These are phyloP conservation scores for Hypoxylon trugodes DNA, from an alignment of 495 filamentous ascomycete genomes.

Conservation along the genomic window DNA sequence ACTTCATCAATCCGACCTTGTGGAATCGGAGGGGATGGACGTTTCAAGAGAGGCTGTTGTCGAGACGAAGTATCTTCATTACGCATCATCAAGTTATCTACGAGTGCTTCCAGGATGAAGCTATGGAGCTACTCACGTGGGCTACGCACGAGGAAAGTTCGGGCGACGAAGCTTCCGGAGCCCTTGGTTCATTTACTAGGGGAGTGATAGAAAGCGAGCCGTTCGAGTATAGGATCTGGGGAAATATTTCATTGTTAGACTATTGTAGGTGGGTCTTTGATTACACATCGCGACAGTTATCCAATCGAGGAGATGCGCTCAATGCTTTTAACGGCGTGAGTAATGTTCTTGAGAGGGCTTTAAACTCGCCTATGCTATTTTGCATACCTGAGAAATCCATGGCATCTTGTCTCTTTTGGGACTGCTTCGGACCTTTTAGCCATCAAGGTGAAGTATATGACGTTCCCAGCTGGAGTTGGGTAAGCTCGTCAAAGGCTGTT, in stretches of 20 bases:
- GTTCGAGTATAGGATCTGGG: not conserved
- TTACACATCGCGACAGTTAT: constrained; percentile 40
- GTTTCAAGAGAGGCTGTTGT: constrained; percentile 47
- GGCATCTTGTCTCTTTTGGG: constrained; percentile 40
- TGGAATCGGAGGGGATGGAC: constrained; percentile 52
- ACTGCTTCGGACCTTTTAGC: not conserved
- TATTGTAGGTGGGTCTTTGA: constrained; percentile 38
- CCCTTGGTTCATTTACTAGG: not conserved
- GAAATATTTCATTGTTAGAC: constrained; percentile 2
- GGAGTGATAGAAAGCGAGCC: not conserved
- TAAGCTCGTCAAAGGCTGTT: constrained; percentile 5
- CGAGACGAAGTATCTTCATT: constrained; percentile 41
- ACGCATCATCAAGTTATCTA: constrained; percentile 37
- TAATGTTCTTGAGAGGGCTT: constrained; percentile 23
- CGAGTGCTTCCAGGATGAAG: constrained; percentile 33
- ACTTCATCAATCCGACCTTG: constrained; percentile 4
- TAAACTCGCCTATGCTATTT: constrained; percentile 31
- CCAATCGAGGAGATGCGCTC: constrained; percentile 42
- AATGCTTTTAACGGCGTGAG: constrained; percentile 45
- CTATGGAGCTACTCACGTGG: constrained; percentile 36
- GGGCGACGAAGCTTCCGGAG: not conserved
- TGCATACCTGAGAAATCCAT: constrained; percentile 42
- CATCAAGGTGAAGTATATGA: not conserved
- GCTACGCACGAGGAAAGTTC: not conserved
- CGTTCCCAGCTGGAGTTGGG: constrained; percentile 32